A percentile compares a stretch with the other conserved stretches of the same genome.
These are phyloP conservation scores for Fusarium sp. DNA, from an alignment of 2,329 filamentous ascomycete genomes.

Conservation along the genomic window DNA sequence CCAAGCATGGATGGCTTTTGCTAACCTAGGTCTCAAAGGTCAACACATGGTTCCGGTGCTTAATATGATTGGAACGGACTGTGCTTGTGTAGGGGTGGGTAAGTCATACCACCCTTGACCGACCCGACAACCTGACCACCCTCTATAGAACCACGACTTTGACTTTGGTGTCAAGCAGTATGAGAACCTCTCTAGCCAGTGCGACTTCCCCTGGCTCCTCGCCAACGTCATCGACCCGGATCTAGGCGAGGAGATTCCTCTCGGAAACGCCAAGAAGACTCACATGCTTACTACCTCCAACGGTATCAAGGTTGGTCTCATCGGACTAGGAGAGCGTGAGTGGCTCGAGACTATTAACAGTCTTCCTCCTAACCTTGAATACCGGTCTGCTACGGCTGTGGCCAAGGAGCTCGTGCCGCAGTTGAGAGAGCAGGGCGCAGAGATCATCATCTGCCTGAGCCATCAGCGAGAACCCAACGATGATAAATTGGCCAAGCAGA, in stretches of 20 bases:
- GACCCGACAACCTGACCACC: slow-evolving; percentile 21
- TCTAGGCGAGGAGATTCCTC: slow-evolving; percentile 78
- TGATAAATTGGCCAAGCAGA: slow-evolving; percentile 82
- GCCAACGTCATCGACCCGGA: slow-evolving; percentile 90
- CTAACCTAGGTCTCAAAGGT: slow-evolving; percentile 54
- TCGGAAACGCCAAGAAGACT: slow-evolving; percentile 81
- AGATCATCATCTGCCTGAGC: slow-evolving; percentile 84
- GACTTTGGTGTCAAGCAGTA: slow-evolving; percentile 92
- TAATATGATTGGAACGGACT: slow-evolving; percentile 81
- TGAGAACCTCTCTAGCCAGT: slow-evolving; percentile 76
- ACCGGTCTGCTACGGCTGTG: slow-evolving; percentile 81
- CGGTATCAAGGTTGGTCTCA: slow-evolving; percentile 86
- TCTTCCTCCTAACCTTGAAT: slow-evolving; percentile 84
- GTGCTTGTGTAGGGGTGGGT: slow-evolving; percentile 84
- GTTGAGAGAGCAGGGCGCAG: slow-evolving; percentile 80
- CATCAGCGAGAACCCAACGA: slow-evolving; percentile 93
- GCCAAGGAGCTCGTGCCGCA: slow-evolving; percentile 80
- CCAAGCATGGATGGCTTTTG: neutral
- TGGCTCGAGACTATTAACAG: slow-evolving; percentile 92
- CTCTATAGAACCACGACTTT: slow-evolving; percentile 83
- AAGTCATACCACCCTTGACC: slow-evolving; percentile 32
- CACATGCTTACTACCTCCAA: slow-evolving; percentile 83
- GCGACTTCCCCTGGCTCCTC: slow-evolving; percentile 89
- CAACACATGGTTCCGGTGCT: slow-evolving; percentile 90
- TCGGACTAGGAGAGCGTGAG: slow-evolving; percentile 88